Evolutionary conservation across 139 green algal genomes (phyloP), one percentile per base, ranked within the genome.

Genomic region (Penium margaritaceum): DNA sequence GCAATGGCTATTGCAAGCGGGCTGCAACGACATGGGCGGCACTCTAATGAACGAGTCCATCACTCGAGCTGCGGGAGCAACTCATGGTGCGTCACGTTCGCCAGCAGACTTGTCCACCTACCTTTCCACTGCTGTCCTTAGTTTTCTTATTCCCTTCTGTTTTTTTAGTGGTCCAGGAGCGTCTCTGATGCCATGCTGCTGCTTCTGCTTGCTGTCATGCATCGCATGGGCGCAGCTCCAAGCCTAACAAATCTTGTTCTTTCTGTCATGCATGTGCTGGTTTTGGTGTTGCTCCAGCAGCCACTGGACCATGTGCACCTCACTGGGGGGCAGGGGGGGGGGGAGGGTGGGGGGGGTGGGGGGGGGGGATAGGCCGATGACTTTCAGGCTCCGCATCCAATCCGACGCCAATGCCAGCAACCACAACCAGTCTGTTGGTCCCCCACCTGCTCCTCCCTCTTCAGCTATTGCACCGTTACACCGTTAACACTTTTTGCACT

Each of bases 1-100:
- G 6, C 75, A 69, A 0, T 9, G 67, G 70, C 86, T 96, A 65
- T 76, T 96, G 70, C 51, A 63, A 19, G 82, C 79, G 5, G 91
- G 91, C 15, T 92, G 86, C 70, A 95, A 96, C 60, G 91, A 96
- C 84, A 92, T 96, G 89, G 91, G 91, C 43, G 91, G 91, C 15
- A 72, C 72, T 1, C 77, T 96, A 33, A 96, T 96, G 90, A 95
- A 95, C 53, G 91, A 96, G 77, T 85, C 43, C 81, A 96, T 96
- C 83, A 95, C 91, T 0, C 75, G 82, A 0, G 91, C 91, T 19
- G 91, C 91, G 38, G 90, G 90, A 21, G 90, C 89, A 0, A 36
- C 55, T 5, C 81, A 91, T 77, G 90, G 90, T 77, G 19, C 21
- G 43, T 60, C 62, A 27, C 21, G 62, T n/a, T 58, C 37, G 19